phyloP scores from a whole-genome alignment of 1,139 yeast species.

The Suhomyces yuchorum region DNA sequence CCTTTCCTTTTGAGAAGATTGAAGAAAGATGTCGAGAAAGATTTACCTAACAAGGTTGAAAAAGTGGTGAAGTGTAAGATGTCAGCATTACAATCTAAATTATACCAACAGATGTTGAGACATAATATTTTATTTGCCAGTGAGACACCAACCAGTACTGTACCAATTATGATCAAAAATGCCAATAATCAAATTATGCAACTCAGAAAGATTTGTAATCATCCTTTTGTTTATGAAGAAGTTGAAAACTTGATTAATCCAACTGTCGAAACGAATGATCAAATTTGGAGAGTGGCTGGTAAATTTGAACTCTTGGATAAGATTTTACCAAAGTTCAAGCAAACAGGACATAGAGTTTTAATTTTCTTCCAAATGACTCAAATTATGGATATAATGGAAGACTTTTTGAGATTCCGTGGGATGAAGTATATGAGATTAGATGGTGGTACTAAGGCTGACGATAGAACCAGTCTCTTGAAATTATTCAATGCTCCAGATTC shows the following conservation, averaged over 20 bases:
- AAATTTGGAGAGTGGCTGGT: slow-evolving; percentile 77
- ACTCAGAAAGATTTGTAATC: slow-evolving; percentile 92
- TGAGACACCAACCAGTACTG: slow-evolving; percentile 39
- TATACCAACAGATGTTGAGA: slow-evolving; percentile 78
- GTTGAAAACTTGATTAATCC: slow-evolving; percentile 90
- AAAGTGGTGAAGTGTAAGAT: slow-evolving; percentile 92
- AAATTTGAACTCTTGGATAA: slow-evolving; percentile 78
- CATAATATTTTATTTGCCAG: slow-evolving; percentile 68
- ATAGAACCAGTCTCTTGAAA: slow-evolving; percentile 69
- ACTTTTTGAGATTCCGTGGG: slow-evolving; percentile 63
- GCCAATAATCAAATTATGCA: slow-evolving; percentile 94
- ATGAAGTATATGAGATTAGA: slow-evolving; percentile 77
- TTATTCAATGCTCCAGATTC: slow-evolving; percentile 72
- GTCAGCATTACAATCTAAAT: slow-evolving; percentile 79
- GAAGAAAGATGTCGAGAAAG: slow-evolving; percentile 96
- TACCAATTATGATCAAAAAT: slow-evolving; percentile 68
- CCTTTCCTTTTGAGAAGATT: slow-evolving; percentile 93
- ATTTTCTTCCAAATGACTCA: slow-evolving; percentile 89
- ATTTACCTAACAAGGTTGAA: slow-evolving; percentile 93
- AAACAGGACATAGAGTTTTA: slow-evolving; percentile 75
- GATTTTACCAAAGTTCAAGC: slow-evolving; percentile 72
- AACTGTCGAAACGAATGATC: slow-evolving; percentile 62
- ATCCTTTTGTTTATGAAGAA: slow-evolving; percentile 95
- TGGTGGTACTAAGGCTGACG: slow-evolving; percentile 83
- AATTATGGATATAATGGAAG: slow-evolving; percentile 89